Conservation (phyloP, 1,284 basidiomycete genomes). For the Coriolopsis trogii region DNA sequence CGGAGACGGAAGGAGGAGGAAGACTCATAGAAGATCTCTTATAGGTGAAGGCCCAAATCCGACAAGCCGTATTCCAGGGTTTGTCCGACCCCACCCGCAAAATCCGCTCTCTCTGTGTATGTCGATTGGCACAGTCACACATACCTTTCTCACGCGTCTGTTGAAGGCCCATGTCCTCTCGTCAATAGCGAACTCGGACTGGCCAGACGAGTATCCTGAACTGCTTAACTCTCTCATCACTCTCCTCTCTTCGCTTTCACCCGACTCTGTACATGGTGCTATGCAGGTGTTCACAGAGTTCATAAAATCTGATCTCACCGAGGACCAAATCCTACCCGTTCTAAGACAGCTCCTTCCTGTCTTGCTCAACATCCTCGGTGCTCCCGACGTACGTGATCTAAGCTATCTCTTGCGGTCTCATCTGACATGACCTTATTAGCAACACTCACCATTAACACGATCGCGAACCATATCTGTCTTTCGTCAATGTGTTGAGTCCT, state of each 20-base stretch:
- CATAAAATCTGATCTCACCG: slow-evolving; percentile 86
- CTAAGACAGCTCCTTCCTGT: slow-evolving; percentile 84
- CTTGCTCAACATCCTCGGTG: slow-evolving; percentile 81
- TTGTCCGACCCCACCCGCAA: slow-evolving; percentile 86
- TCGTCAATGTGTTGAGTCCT: slow-evolving; percentile 84
- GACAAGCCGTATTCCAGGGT: slow-evolving; percentile 74
- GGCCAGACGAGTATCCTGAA: slow-evolving; percentile 93
- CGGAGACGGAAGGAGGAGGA: neutral
- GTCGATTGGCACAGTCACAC: slow-evolving; percentile 31
- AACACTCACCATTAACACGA: slow-evolving; percentile 78
- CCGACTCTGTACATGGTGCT: slow-evolving; percentile 86
- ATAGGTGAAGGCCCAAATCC: slow-evolving; percentile 79
- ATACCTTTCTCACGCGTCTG: neutral
- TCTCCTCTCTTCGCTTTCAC: slow-evolving; percentile 72
- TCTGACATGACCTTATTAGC: slow-evolving; percentile 37
- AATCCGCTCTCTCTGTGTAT: slow-evolving; percentile 79
- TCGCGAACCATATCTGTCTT: slow-evolving; percentile 89
- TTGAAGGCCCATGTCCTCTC: slow-evolving; percentile 81
- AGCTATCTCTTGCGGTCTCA: neutral
- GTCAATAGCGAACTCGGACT: slow-evolving; percentile 85
- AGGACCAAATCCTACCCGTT: slow-evolving; percentile 91
- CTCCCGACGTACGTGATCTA: slow-evolving; percentile 57
- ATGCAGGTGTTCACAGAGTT: slow-evolving; percentile 95
- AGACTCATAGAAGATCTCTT: neutral
- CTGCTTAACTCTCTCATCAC: slow-evolving; percentile 73